A percentile compares a stretch with the other conserved stretches of the same genome.
These are phyloP conservation scores for Moesziomyces antarcticus DNA, from an alignment of 1,284 basidiomycete species.

Conservation along the genomic window DNA sequence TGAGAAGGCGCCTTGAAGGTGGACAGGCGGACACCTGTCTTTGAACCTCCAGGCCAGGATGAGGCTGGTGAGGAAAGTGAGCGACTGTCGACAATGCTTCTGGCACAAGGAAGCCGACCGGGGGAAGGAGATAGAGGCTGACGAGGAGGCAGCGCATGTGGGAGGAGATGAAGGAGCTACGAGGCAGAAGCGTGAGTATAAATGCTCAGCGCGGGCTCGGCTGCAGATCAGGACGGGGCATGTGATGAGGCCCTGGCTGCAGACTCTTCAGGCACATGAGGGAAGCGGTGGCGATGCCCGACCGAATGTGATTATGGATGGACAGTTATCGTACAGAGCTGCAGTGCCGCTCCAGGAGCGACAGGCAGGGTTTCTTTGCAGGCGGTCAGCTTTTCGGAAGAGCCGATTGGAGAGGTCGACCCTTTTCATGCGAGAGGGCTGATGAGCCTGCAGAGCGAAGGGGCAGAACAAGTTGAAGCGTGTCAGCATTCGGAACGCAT, in stretches of 20 bases:
- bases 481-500: background rate
- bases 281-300: conserved; percentile 17
- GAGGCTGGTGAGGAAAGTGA: too few species aligned
- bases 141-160: background rate
- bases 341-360: conserved; percentile 11
- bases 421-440: conserved; percentile 53
- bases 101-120: too few species aligned
- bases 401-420: conserved; percentile 5
- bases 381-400: conserved; percentile 11
- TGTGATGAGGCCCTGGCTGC: background rate
- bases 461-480: background rate
- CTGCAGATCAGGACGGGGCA: background rate
- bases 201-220: background rate
- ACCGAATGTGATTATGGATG: conserved; percentile 1
- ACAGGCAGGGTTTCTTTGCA: background rate
- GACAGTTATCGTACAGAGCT: conserved; percentile 11
- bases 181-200: background rate
- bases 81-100: too few species aligned
- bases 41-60: too few species aligned
- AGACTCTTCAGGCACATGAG: background rate
- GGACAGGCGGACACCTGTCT: background rate
- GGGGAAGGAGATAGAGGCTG: background rate
- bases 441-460: conserved; percentile 44
- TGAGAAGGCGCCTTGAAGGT: background rate
- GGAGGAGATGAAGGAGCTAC: background rate